Evolutionary conservation across 768 basidiomycete genomes (phyloP), one percentile per base, ranked within the genome.

Genomic region (Boletus subparvulus): DNA sequence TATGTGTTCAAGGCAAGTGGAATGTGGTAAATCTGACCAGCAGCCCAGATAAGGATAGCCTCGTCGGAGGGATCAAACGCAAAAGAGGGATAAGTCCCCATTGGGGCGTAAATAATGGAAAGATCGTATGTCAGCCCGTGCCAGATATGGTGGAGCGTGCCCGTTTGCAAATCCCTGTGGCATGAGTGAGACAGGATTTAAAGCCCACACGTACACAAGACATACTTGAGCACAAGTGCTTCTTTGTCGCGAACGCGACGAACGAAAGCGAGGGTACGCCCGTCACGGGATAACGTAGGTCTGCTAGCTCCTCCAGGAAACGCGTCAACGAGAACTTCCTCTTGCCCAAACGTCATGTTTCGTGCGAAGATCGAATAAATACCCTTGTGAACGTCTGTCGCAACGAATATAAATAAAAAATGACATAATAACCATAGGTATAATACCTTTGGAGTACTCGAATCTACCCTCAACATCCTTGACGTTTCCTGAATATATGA

Each of bases 21-120:
- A 12, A 90, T 77, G 14, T 74, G 76, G 66, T 83, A 82, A 26
- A 90, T 87, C 55, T 87, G 81, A 3, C 88, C 88, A 2, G 85
- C 81, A 5, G 88, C 85, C 88, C 88, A 90, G 54, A 90, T 84
- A 59, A 90, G 77, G 50, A 90, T 72, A 24, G 65, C 67, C 21
- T 62, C 59, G 24, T 68, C 63, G 30, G 58, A 63, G 8, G 67
- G 55, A 56, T 58, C 54, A 65, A 90, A 90, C 10, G 87, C 78
- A 64, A 87, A 90, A 1, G 86, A 84, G 0, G 88, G 88, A 61
- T 90, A 90, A 40, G 88, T 90, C 12, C 87, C 86, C 86, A 89
- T 89, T 0, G 88, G 88, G 14, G 87, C 85, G 10, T 83, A 88
- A 49, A 88, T 75, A 11, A 69, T 67, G 21, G 76, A 76, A n/a